phyloP scores from a whole-genome alignment of 805 yeast genomes.

The Starmerella scarabaei region DNA sequence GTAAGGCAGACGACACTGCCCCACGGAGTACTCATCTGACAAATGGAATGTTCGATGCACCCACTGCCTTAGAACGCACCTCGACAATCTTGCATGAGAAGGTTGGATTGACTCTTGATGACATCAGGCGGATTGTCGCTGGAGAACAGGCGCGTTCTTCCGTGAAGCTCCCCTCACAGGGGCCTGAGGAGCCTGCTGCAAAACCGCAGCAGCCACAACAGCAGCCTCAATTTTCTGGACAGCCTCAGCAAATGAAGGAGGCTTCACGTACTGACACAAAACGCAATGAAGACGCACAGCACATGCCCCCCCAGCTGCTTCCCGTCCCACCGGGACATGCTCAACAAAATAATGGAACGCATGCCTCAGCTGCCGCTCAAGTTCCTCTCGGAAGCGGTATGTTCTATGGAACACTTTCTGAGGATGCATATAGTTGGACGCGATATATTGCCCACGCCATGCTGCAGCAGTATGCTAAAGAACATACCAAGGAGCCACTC shows the following conservation, averaged over 20 bases:
- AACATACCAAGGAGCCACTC: slow-evolving; percentile 1
- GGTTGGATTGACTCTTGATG: slow-evolving; percentile 81
- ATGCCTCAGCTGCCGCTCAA: too few relatives aligned
- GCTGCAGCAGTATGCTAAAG: slow-evolving; percentile 25
- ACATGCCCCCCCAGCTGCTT: too few relatives aligned
- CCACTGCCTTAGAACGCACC: slow-evolving; percentile 40
- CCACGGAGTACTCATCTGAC: not conserved
- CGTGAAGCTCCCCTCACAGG: not conserved
- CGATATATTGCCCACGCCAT: slow-evolving; percentile 42
- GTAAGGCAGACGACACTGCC: not conserved
- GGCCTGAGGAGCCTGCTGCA: too few relatives aligned
- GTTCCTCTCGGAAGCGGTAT: not conserved
- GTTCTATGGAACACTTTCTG: slow-evolving; percentile 29
- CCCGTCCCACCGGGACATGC: too few relatives aligned
- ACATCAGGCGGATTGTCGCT: slow-evolving; percentile 92
- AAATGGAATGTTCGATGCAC: not conserved
- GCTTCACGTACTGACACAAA: too few relatives aligned
- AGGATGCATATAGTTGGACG: slow-evolving; percentile 44
- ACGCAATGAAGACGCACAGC: too few relatives aligned
- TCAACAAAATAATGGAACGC: too few relatives aligned
- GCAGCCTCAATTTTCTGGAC: too few relatives aligned
- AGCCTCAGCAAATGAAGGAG: too few relatives aligned
- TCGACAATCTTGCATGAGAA: slow-evolving; percentile 64
- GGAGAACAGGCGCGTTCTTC: slow-evolving; percentile 64
- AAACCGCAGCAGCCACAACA: too few relatives aligned